phyloP scores from a whole-genome alignment of 164 flowering plant genomes.

The Vitis labrusca region DNA sequence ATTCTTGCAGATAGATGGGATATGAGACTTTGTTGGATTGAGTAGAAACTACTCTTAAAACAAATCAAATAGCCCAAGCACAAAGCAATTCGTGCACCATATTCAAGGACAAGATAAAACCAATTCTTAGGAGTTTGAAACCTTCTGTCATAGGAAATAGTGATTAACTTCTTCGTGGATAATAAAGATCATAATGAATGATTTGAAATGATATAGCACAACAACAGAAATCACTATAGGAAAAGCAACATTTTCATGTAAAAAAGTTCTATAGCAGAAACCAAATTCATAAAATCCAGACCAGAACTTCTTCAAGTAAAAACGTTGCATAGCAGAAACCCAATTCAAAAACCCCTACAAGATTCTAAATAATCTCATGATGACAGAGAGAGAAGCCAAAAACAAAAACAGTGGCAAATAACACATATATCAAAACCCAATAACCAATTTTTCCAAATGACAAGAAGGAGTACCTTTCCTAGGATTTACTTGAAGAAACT shows the following conservation, averaged over 20 bases:
- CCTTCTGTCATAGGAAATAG: neutral
- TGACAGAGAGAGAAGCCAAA: too few relatives aligned
- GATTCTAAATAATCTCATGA: too few relatives aligned
- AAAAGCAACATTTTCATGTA: neutral
- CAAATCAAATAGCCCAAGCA: neutral
- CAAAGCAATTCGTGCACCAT: neutral
- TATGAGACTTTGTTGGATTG: too few relatives aligned
- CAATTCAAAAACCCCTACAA: too few relatives aligned
- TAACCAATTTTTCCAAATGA: neutral
- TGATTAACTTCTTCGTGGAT: neutral
- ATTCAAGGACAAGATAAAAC: neutral
- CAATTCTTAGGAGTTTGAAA: too few relatives aligned
- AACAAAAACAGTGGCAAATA: too few relatives aligned
- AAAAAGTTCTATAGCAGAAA: too few relatives aligned
- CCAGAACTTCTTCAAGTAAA: too few relatives aligned
- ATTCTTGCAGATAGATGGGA: too few relatives aligned
- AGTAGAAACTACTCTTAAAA: neutral
- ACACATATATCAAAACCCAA: too few relatives aligned
- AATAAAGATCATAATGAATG: neutral
- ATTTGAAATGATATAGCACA: neutral
- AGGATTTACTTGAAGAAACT: constrained; percentile 23
- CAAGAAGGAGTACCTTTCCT: constrained; percentile 27
- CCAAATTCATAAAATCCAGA: too few relatives aligned
- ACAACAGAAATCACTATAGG: neutral
- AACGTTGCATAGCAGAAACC: too few relatives aligned